Evolutionary conservation across 2,329 filamentous ascomycete genomes (phyloP), one percentile per base, ranked within the genome.

Genomic region (Celoporthe dispersa): DNA sequence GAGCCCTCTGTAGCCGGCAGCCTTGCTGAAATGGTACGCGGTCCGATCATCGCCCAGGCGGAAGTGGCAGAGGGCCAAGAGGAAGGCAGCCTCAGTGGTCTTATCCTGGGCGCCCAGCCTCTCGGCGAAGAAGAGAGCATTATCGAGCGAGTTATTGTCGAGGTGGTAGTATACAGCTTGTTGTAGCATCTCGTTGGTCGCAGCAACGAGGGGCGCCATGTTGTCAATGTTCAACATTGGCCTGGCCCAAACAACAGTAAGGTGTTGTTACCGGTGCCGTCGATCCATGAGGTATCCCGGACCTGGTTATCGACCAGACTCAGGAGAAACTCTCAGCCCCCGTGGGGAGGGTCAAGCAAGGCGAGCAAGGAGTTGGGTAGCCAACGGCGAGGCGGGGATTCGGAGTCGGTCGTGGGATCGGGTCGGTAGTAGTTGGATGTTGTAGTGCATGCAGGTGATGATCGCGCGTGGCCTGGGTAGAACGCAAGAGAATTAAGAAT

Each of bases 61-160:
- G 66, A 96, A 87, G 80, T 98, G 91, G 78, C 94, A 97, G 61
- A 97, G 88, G 19, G 94, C 90, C 63, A 97, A 84, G 16, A 99
- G 88, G 78, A 97, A 94, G 61, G 90, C 86, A 39, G 93, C 91
- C 80, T 99, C 96, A 70, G 88, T 86, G 76, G 92, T 90, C 33
- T 92, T 89, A 76, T 98, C 95, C 75, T 95, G 92, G 65, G 94
- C 94, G 72, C 90, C 87, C 28, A 98, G 88, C 73, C 96, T 90
- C 77, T 95, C 93, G 71, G 96, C 92, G 72, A 97, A 93, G 82
- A 99, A 99, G 57, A 97, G 90, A 69, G 96, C 96, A 78, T 97
- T 98, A 68, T 94, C 90, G 78, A 92, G 87, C 51, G 94, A 89
- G 77, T 94, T 91, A 79, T 97, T 97, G 84, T 99, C 96, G 79